Evolutionary conservation across 2,329 filamentous ascomycete genomes (phyloP).

Genomic region (Alternaria ventricosa): DNA sequence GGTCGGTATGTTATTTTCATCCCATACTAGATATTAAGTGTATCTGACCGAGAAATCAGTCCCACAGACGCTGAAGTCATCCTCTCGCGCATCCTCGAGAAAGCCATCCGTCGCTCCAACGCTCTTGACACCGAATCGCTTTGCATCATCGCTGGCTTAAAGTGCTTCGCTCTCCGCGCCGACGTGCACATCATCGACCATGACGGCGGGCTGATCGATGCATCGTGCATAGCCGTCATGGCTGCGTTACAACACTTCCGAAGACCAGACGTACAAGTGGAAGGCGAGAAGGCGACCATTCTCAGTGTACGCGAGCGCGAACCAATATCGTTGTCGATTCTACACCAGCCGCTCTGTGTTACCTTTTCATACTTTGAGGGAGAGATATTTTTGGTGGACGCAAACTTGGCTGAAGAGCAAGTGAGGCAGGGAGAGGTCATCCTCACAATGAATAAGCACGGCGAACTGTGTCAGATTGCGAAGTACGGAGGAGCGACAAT

Average conservation of each 20-base stretch:
- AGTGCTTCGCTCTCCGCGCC: conserved; percentile 89
- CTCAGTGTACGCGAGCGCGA: conserved; percentile 86
- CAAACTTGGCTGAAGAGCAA: conserved; percentile 77
- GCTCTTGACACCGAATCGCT: conserved; percentile 95
- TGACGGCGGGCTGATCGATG: conserved; percentile 89
- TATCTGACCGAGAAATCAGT: conserved; percentile 51
- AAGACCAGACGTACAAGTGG: conserved; percentile 85
- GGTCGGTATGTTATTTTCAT: conserved; percentile 63
- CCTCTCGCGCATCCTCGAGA: conserved; percentile 87
- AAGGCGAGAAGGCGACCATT: conserved; percentile 82
- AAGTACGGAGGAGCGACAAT: conserved; percentile 87
- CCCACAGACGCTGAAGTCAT: conserved; percentile 85
- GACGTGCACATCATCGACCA: conserved; percentile 91
- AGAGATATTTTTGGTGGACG: conserved; percentile 74
- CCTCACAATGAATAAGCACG: conserved; percentile 85
- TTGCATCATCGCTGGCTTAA: conserved; percentile 87
- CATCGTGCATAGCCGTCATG: conserved; percentile 83
- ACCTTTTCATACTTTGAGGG: conserved; percentile 87
- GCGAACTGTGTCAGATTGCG: conserved; percentile 88
- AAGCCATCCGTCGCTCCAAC: conserved; percentile 88
- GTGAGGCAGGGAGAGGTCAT: conserved; percentile 75
- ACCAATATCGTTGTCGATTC: conserved; percentile 85
- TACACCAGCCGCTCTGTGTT: conserved; percentile 90
- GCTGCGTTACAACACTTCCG: conserved; percentile 90
- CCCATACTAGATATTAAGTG: conserved; percentile 2